Percentiles rank a stretch among this genome's conserved stretches.
Evolutionary conservation across 495 filamentous ascomycete genomes (phyloP).

Genomic region (Penicillium odoratum): DNA sequence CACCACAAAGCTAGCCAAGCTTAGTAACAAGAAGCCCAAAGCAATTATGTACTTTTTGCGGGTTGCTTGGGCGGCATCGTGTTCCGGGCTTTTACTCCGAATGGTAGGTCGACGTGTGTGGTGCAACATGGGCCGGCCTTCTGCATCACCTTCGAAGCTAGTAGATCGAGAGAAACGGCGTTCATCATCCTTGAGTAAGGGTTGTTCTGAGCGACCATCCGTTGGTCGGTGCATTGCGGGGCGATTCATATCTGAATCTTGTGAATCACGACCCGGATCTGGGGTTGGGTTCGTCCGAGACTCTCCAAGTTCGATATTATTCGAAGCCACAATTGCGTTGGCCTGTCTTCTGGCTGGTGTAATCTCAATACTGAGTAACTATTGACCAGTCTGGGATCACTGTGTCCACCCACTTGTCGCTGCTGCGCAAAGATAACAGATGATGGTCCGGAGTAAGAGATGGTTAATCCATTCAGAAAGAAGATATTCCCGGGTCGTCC

Average conservation of each 20-base stretch:
- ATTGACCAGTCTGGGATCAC: conserved; percentile 6
- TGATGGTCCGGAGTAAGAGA: conserved; percentile 13
- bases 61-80: conserved; percentile 60
- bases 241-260: conserved; percentile 45
- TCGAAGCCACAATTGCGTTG: conserved; percentile 31
- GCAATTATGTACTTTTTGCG: conserved; percentile 84
- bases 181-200: conserved; percentile 57
- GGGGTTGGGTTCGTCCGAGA: conserved; percentile 16
- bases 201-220: conserved; percentile 54
- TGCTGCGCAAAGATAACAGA: conserved; percentile 20
- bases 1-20: conserved; percentile 76
- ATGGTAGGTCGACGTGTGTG: conserved; percentile 57
- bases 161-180: conserved; percentile 44
- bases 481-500: neutral
- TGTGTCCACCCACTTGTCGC: neutral
- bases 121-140: conserved; percentile 45
- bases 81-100: conserved; percentile 59
- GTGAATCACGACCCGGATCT: conserved; percentile 28
- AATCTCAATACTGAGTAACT: neutral
- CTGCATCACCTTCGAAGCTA: conserved; percentile 36
- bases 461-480: conserved; percentile 18
- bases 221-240: conserved; percentile 49
- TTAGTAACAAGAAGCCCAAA: conserved; percentile 74
- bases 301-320: conserved; percentile 27
- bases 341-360: neutral